phyloP scores from a whole-genome alignment of 140 eudicot genomes.

The Anethum foeniculum region DNA sequence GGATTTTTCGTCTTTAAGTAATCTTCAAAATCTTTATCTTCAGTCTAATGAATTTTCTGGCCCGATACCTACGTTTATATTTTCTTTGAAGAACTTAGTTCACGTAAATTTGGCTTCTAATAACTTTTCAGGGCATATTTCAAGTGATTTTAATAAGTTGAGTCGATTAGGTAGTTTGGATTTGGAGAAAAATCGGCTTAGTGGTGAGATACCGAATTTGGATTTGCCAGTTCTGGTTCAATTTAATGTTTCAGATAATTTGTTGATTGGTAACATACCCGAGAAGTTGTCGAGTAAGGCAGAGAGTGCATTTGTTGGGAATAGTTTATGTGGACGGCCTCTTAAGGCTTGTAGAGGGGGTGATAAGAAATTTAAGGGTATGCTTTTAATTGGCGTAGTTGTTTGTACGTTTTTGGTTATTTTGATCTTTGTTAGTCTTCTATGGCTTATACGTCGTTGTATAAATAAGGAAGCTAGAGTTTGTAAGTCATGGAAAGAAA shows the following conservation, averaged over 20 bases:
- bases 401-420: neutral
- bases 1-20: neutral
- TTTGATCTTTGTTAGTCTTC: neutral
- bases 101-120: neutral
- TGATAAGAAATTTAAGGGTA: neutral
- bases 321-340: neutral
- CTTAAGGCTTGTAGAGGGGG: neutral
- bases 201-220: neutral
- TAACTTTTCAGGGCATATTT: too few species aligned
- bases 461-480: neutral
- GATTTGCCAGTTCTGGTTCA: neutral
- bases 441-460: neutral
- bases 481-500: neutral
- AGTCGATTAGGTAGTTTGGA: neutral
- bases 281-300: neutral
- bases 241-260: neutral
- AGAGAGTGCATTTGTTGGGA: neutral
- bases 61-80: neutral
- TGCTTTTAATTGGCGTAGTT: neutral
- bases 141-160: too few species aligned
- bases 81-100: neutral
- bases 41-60: neutral
- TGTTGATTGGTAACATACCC: neutral
- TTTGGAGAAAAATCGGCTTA: neutral
- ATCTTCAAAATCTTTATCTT: neutral